These are phyloP conservation scores for Cynanchum wilfordii DNA, from an alignment of 257 asterid species.

Conservation along the genomic window DNA sequence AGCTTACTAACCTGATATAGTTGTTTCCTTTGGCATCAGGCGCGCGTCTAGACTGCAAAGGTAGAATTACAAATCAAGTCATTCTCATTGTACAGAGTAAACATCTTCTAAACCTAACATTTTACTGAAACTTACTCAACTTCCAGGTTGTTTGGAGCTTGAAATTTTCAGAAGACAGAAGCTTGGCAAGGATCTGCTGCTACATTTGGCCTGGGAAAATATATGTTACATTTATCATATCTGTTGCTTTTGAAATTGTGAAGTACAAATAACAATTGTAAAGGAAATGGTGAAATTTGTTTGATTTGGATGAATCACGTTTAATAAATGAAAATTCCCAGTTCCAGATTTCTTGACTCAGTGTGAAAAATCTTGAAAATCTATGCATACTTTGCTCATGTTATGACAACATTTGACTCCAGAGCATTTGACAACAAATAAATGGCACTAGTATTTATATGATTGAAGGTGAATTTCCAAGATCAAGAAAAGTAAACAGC, in stretches of 20 bases:
- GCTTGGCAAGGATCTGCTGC: conserved; percentile 8
- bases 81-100: background rate
- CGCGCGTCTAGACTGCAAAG: conserved; percentile 52
- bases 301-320: background rate
- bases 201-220: background rate
- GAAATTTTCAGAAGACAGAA: conserved; percentile 15
- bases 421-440: background rate
- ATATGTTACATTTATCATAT: background rate
- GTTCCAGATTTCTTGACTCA: background rate
- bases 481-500: background rate
- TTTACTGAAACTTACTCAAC: conserved; percentile 11
- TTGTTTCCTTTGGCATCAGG: conserved; percentile 37
- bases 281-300: background rate
- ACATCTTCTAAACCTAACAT: background rate
- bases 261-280: background rate
- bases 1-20: conserved; percentile 21
- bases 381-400: background rate
- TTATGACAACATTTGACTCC: background rate
- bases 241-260: background rate
- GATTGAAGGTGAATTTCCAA: background rate
- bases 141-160: conserved; percentile 62
- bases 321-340: background rate
- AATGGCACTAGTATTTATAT: background rate
- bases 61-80: conserved; percentile 24
- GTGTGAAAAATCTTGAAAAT: background rate